Conservation (phyloP, 352 stramenopile species). For the Blastocystis sp. region DNA sequence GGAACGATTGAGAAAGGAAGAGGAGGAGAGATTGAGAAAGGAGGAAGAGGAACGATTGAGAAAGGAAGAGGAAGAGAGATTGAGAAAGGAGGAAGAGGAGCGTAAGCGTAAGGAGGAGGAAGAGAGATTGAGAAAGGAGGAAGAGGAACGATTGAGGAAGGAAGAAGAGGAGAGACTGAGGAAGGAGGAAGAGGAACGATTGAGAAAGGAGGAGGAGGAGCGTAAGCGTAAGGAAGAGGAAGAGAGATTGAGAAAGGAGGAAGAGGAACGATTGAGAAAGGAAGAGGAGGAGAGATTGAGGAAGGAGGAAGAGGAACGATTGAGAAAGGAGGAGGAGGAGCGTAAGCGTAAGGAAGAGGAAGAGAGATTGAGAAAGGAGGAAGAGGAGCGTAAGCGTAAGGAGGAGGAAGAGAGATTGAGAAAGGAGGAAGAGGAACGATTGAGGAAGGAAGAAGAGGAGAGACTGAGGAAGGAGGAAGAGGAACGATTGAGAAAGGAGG, state of each 20-base stretch:
- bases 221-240: not conserved
- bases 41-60: not conserved
- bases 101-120: not conserved
- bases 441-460: not conserved
- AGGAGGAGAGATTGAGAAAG: not conserved
- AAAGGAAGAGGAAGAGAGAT: conserved; percentile 8
- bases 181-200: not conserved
- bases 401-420: not conserved
- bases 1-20: not conserved
- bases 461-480: not conserved
- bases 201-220: not conserved
- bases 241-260: not conserved
- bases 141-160: not conserved
- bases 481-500: not conserved
- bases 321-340: not conserved
- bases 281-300: not conserved
- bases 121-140: not conserved
- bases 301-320: conserved; percentile 1
- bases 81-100: not conserved
- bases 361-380: not conserved
- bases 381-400: not conserved
- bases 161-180: not conserved
- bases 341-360: not conserved
- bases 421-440: not conserved
- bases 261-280: not conserved